phyloP scores from a whole-genome alignment of 208 protist genomes.

The Trypanosoma lewisi region DNA sequence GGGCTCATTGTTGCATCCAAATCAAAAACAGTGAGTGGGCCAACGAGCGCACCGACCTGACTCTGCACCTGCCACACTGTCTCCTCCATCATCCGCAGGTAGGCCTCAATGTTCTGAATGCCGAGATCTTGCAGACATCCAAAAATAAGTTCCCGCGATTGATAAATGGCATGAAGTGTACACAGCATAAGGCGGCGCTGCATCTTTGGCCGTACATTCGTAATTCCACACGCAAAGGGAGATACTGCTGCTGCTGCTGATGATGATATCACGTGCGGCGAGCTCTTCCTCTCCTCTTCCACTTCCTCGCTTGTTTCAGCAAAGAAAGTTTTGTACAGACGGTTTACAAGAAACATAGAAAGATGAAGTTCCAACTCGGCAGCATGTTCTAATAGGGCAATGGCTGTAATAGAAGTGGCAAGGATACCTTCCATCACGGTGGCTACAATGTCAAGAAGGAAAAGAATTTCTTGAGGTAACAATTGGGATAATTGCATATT shows the following conservation, averaged over 20 bases:
- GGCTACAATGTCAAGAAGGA: conserved; percentile 66
- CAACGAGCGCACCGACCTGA: conserved; percentile 50
- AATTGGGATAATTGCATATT: conserved; percentile 1
- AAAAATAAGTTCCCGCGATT: conserved; percentile 52
- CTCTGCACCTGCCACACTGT: conserved; percentile 74
- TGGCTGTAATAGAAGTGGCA: conserved; percentile 66
- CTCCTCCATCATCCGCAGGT: conserved; percentile 75
- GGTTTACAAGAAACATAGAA: conserved; percentile 34
- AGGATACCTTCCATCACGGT: conserved; percentile 54
- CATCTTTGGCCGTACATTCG: conserved; percentile 15
- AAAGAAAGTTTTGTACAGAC: conserved; percentile 24
- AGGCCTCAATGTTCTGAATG: conserved; percentile 60
- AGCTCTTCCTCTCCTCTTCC: conserved; percentile 6
- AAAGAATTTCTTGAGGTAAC: conserved; percentile 34
- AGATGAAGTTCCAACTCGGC: conserved; percentile 82
- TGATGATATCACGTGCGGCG: not conserved
- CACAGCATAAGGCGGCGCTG: conserved; percentile 35
- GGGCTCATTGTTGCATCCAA: conserved; percentile 25
- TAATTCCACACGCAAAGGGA: not conserved
- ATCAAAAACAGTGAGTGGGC: conserved; percentile 23
- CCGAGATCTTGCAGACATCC: conserved; percentile 76
- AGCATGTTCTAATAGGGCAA: conserved; percentile 60
- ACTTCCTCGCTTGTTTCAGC: conserved; percentile 3
- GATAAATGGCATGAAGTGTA: conserved; percentile 54
- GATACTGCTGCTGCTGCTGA: not conserved